Conservation (phyloP, 164 flowering plant species). For the Litsea cubeba region DNA sequence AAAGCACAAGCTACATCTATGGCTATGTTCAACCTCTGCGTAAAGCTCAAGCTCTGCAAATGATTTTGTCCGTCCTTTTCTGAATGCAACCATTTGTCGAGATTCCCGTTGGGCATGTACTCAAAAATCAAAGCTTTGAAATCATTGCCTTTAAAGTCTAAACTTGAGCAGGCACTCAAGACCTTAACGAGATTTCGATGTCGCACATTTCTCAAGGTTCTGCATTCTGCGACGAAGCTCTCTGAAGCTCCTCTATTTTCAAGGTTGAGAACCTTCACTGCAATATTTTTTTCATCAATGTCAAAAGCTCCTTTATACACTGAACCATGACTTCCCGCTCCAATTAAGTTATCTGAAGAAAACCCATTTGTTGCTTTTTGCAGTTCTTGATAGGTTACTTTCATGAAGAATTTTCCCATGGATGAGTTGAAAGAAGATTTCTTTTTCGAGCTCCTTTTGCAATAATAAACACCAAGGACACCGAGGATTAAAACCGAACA, state of each 20-base stretch:
- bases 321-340: conserved; percentile 32
- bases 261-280: conserved; percentile 33
- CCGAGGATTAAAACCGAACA: background rate
- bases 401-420: background rate
- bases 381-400: conserved; percentile 18
- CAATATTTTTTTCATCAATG: conserved; percentile 12
- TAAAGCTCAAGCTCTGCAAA: background rate
- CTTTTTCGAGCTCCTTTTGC: background rate
- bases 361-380: conserved; percentile 23
- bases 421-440: background rate
- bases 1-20: conserved; percentile 30
- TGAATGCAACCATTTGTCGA: conserved; percentile 17
- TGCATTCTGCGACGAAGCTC: conserved; percentile 30
- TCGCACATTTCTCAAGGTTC: conserved; percentile 19
- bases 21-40: conserved; percentile 6
- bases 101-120: conserved; percentile 19
- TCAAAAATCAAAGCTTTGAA: conserved; percentile 29
- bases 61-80: background rate
- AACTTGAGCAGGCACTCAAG: conserved; percentile 21
- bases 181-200: conserved; percentile 36
- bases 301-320: conserved; percentile 28
- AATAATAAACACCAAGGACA: background rate
- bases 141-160: conserved; percentile 26
- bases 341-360: conserved; percentile 22
- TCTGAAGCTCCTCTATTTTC: conserved; percentile 21